Evolutionary conservation across 108 stramenopile species (phyloP), one percentile per base, ranked within the genome.

Genomic region (Skeletonema costatum): DNA sequence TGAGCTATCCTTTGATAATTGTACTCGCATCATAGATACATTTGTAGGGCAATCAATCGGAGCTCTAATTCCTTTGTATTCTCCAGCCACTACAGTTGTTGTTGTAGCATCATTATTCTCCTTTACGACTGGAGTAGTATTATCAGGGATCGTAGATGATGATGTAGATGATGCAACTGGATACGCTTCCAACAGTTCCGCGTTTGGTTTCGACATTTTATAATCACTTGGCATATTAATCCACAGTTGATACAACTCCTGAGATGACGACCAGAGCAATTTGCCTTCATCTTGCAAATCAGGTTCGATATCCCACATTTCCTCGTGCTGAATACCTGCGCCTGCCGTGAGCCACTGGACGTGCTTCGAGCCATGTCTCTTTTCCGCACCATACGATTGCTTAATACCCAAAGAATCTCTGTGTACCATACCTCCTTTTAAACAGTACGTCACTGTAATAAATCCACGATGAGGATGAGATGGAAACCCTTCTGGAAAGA

Each of bases 401-500:
- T 82, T 75, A 9, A 90, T 71, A 0, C 92, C 91, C 78, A 90
- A 14, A 29, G 85, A 87, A 81, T 96, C 95, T n/a, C 92, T 82
- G 71, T 96, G 95, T n/a, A 65, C 53, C 71, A 96, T 82, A 9
- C 95, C 95, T 16, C 95, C 95, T 50, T 85, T 61, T 7, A 96
- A 69, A 71, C 88, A 81, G 68, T 90, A 92, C 3, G 95, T 96
- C 2, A 96, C 60, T 5, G 92, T 96, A 5, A 90, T 71, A 71
- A 96, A 96, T 11, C 95, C 95, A 38, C 92, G 81, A 78, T 96
- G 95, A 30, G 93, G 91, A 85, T 96, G 95, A 11, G 90, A 73
- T 1, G 95, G 90, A 85, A 96, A 96, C 29, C 95, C 95, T 71
- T 96, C 93, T 5, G 96, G 92, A 16, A 94, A 81, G 51, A 91